These are phyloP conservation scores for Intubia oerlemansii DNA, from an alignment of 2,329 filamentous ascomycete species.

Conservation along the genomic window DNA sequence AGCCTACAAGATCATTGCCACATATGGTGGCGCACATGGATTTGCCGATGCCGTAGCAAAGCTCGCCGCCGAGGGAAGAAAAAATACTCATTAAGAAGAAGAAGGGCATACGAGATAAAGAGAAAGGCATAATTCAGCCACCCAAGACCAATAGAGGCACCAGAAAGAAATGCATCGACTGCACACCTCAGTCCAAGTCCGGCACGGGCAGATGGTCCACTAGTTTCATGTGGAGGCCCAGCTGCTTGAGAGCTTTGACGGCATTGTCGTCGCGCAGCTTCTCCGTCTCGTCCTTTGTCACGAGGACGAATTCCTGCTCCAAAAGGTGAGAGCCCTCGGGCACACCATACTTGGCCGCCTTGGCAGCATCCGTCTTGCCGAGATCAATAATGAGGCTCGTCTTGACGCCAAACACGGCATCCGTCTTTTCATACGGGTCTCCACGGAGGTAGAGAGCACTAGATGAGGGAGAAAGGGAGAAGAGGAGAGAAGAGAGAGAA, in stretches of 20 bases:
- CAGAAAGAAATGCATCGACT: too few species aligned
- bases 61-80: constrained; percentile 3
- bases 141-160: too few species aligned
- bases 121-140: too few species aligned
- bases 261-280: constrained; percentile 42
- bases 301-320: constrained; percentile 58
- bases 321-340: constrained; percentile 40
- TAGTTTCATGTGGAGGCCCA: constrained; percentile 50
- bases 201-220: constrained; percentile 59
- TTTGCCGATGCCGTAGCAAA: constrained; percentile 29
- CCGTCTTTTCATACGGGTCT: constrained; percentile 63
- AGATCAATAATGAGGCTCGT: constrained; percentile 51
- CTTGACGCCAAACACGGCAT: constrained; percentile 77
- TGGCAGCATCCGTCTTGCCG: constrained; percentile 26
- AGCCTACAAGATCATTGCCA: constrained; percentile 18
- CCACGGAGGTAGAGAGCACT: constrained; percentile 58
- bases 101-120: too few species aligned
- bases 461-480: background rate
- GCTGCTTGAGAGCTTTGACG: constrained; percentile 39
- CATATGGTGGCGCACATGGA: constrained; percentile 32
- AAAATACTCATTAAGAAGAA: constrained; percentile 2
- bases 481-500: too few species aligned
- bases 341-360: constrained; percentile 40
- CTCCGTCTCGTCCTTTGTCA: constrained; percentile 46
- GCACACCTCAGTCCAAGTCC: constrained; percentile 30